phyloP scores from a whole-genome alignment of 2,329 filamentous ascomycete genomes.

The Hypoxylon sp. region DNA sequence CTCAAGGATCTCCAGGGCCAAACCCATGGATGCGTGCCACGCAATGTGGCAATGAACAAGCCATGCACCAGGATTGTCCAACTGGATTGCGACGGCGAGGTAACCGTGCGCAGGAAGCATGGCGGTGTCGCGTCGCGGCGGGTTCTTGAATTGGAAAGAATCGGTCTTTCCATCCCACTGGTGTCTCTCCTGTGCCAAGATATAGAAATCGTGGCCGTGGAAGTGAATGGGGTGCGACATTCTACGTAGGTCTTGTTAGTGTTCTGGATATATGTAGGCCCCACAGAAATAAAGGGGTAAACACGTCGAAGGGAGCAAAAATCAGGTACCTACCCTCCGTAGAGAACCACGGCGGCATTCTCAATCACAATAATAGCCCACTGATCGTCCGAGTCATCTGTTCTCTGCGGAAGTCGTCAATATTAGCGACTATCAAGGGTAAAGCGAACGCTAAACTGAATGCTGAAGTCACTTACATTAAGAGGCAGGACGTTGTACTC shows the following conservation, averaged over 20 bases:
- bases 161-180: constrained; percentile 2
- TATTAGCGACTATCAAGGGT: background rate
- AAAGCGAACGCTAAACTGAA: background rate
- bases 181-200: constrained; percentile 5
- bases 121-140: constrained; percentile 1
- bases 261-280: no score
- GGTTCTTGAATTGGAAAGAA: constrained; percentile 6
- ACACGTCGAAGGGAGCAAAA: background rate
- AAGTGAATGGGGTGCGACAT: constrained; percentile 13
- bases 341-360: constrained; percentile 10
- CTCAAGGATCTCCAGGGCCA: constrained; percentile 11
- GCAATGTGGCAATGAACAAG: constrained; percentile 19
- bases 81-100: constrained; percentile 6
- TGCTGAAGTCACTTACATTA: constrained; percentile 1
- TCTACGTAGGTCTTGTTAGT: constrained; percentile 3
- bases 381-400: background rate
- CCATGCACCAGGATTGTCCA: constrained; percentile 13
- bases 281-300: background rate
- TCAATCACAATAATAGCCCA: constrained; percentile 9
- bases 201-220: constrained; percentile 18
- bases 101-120: constrained; percentile 9
- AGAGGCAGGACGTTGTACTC: constrained; percentile 13
- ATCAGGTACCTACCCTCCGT: constrained; percentile 8
- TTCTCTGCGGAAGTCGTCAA: background rate
- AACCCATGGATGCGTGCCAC: constrained; percentile 12